These are phyloP conservation scores for Entophlyctis luteolus DNA, from an alignment of 192 early-diverging fungal genomes.

Conservation along the genomic window DNA sequence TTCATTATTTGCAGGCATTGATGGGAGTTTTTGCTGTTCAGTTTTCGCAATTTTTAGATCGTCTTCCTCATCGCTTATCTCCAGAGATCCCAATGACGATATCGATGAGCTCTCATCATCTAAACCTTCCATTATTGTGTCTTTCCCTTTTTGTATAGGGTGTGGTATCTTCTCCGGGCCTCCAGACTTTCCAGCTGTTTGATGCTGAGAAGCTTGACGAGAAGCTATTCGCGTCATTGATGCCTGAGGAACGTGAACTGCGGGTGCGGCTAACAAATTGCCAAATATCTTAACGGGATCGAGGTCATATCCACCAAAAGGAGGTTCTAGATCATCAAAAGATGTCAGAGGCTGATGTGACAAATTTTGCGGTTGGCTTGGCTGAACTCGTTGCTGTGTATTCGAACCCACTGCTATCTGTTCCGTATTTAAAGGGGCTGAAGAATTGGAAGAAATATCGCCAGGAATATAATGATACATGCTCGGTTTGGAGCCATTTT, in stretches of 20 bases:
- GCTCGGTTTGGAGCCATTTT: neutral
- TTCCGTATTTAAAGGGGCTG: neutral
- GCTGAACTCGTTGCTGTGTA: neutral
- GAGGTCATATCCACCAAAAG: conserved; percentile 20
- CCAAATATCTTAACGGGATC: conserved; percentile 12
- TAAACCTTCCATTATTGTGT: too few relatives aligned
- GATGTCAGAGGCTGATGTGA: too few relatives aligned
- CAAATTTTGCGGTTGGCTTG: too few relatives aligned
- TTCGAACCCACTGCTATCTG: neutral
- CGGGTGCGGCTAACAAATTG: neutral
- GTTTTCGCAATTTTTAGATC: neutral
- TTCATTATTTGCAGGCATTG: neutral
- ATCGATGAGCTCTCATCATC: conserved; percentile 25
- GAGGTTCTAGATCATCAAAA: conserved; percentile 26
- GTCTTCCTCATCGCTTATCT: conserved; percentile 39
- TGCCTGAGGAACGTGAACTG: neutral
- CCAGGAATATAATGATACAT: neutral
- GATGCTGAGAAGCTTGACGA: neutral
- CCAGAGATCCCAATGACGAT: conserved; percentile 37
- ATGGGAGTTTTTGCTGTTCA: neutral
- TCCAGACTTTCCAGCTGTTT: neutral
- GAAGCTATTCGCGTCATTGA: neutral
- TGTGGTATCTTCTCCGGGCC: neutral
- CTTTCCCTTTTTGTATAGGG: neutral
- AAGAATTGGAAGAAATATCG: neutral